Conservation (phyloP, 352 stramenopile species). For the Globisporangium spiculum region DNA sequence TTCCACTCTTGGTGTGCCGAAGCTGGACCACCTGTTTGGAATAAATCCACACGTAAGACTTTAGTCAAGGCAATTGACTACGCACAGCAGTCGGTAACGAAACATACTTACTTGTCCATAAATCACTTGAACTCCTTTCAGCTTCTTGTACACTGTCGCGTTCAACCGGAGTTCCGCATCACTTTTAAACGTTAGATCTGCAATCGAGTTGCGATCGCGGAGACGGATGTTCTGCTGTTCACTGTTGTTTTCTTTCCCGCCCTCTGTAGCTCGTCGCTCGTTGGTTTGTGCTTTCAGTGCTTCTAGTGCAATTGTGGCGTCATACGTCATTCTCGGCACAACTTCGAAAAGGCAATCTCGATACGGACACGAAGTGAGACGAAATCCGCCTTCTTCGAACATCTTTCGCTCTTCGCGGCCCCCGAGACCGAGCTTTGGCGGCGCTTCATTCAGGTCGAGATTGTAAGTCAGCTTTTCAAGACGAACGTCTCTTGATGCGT, state of each 20-base stretch:
- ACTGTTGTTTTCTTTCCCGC: not conserved
- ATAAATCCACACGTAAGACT: not conserved
- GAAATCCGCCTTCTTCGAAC: slow-evolving; percentile 34
- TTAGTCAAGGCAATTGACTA: not conserved
- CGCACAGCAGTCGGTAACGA: not conserved
- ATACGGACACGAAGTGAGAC: slow-evolving; percentile 49
- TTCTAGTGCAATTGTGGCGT: slow-evolving; percentile 48
- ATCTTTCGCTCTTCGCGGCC: slow-evolving; percentile 38
- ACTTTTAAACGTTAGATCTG: slow-evolving; percentile 69
- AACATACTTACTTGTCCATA: slow-evolving; percentile 51
- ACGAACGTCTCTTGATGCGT: slow-evolving; percentile 50
- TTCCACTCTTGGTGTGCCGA: slow-evolving; percentile 55
- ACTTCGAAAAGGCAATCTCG: slow-evolving; percentile 72
- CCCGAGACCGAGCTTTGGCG: slow-evolving; percentile 43
- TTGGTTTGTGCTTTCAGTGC: slow-evolving; percentile 17
- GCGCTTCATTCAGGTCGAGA: slow-evolving; percentile 12
- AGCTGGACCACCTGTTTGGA: slow-evolving; percentile 51
- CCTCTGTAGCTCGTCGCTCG: not conserved
- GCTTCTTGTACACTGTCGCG: slow-evolving; percentile 66
- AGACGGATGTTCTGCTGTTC: slow-evolving; percentile 9
- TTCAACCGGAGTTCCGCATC: slow-evolving; percentile 66
- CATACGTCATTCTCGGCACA: slow-evolving; percentile 73
- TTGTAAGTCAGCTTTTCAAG: slow-evolving; percentile 49
- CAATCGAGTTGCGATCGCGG: slow-evolving; percentile 26
- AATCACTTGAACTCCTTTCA: slow-evolving; percentile 52